Evolutionary conservation across 2,329 filamentous ascomycete species (phyloP).

Genomic region (Phialophora macrospora): DNA sequence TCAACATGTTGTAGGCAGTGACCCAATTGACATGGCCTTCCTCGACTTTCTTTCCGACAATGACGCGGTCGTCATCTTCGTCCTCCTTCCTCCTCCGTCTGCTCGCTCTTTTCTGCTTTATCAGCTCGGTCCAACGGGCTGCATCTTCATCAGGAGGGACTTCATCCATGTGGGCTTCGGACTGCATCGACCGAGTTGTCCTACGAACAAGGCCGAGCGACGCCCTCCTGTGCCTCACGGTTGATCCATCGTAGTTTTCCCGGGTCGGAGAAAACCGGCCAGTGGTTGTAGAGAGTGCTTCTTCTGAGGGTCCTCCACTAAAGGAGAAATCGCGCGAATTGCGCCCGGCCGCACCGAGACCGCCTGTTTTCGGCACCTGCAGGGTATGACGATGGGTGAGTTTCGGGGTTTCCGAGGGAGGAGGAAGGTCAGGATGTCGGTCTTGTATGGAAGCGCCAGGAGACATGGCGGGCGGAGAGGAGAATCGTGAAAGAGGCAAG

Average conservation of each 20-base stretch:
- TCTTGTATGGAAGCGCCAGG: slow-evolving; percentile 53
- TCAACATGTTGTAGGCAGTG: slow-evolving; percentile 99
- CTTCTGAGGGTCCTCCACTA: slow-evolving; percentile 53
- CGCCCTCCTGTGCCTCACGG: slow-evolving; percentile 67
- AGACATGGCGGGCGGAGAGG: slow-evolving; percentile 59
- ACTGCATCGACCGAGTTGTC: slow-evolving; percentile 82
- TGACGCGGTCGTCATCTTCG: slow-evolving; percentile 84
- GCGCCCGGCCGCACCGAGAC: slow-evolving; percentile 59
- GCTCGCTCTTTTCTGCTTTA: slow-evolving; percentile 87
- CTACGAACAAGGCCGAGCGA: slow-evolving; percentile 83
- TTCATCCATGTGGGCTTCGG: slow-evolving; percentile 82
- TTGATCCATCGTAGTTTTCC: slow-evolving; percentile 31
- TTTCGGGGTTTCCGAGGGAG: slow-evolving; percentile 61
- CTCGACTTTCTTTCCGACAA: slow-evolving; percentile 97
- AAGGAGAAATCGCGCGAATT: slow-evolving; percentile 70
- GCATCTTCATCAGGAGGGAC: slow-evolving; percentile 87
- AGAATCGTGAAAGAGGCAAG: slow-evolving; percentile 44
- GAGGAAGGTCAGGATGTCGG: slow-evolving; percentile 43
- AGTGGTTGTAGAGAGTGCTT: slow-evolving; percentile 66
- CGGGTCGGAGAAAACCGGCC: slow-evolving; percentile 81
- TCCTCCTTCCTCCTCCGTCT: slow-evolving; percentile 83
- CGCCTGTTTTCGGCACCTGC: slow-evolving; percentile 72
- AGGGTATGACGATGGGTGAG: slow-evolving; percentile 85
- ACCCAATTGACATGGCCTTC: slow-evolving; percentile 97
- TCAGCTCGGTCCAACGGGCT: slow-evolving; percentile 87